Percentiles rank a stretch among this genome's conserved stretches.
These are phyloP conservation scores for Podaxis sp. DNA, from an alignment of 768 basidiomycete genomes.

Conservation along the genomic window DNA sequence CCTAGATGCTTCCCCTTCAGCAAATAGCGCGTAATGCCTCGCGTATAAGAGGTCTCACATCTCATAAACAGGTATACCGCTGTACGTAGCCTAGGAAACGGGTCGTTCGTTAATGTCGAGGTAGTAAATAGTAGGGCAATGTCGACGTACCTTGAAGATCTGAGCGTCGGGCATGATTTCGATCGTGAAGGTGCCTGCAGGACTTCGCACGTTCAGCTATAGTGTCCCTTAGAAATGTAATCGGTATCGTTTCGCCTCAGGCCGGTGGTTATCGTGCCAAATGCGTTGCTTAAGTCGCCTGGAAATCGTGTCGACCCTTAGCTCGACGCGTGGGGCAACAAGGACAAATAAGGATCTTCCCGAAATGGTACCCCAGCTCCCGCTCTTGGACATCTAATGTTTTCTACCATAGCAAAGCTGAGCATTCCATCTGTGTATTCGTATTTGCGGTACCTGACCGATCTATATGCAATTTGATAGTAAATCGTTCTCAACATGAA, in stretches of 20 bases:
- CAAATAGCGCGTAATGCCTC: slow-evolving; percentile 35
- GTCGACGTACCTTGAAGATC: slow-evolving; percentile 75
- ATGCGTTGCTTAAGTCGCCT: slow-evolving; percentile 14
- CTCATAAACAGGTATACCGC: slow-evolving; percentile 90
- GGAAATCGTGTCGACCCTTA: slow-evolving; percentile 26
- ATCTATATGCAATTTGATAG: not conserved
- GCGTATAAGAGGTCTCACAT: slow-evolving; percentile 60
- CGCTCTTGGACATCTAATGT: not conserved
- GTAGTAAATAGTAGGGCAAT: slow-evolving; percentile 16
- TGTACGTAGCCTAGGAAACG: slow-evolving; percentile 76
- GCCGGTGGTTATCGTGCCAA: slow-evolving; percentile 20
- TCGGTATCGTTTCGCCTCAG: slow-evolving; percentile 7
- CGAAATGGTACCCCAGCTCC: not conserved
- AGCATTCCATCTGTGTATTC: too few species aligned
- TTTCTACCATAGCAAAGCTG: not conserved
- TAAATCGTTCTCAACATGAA: not conserved
- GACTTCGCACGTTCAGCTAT: not conserved
- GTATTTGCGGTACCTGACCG: too few species aligned
- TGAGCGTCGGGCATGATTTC: slow-evolving; percentile 73
- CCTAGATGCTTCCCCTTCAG: slow-evolving; percentile 38
- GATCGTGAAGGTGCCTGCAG: not conserved
- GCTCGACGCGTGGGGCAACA: slow-evolving; percentile 44
- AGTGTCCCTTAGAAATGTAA: not conserved
- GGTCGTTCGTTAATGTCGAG: slow-evolving; percentile 25
- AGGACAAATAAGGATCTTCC: slow-evolving; percentile 26